Percentiles rank a stretch among this genome's conserved stretches.
Conservation (phyloP, 1,139 yeast genomes). For the Spencermartinsiella ligniputridi region DNA sequence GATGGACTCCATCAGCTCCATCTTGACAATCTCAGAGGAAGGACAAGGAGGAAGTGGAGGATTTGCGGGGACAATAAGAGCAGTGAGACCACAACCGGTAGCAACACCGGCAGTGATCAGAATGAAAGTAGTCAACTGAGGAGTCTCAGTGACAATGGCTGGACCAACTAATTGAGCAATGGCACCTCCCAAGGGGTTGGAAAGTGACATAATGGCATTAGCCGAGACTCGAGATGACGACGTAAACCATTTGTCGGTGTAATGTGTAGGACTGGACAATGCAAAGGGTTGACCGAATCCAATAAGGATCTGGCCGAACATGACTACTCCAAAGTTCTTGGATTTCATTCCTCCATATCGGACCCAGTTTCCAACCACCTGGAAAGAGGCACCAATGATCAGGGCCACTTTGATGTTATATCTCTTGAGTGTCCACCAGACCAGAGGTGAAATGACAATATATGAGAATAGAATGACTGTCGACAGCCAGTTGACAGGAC, state of each 20-base stretch:
- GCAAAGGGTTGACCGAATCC: constrained; percentile 38
- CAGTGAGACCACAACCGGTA: constrained; percentile 23
- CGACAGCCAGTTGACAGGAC: constrained; percentile 37
- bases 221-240: constrained; percentile 34
- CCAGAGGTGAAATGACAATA: constrained; percentile 29
- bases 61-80: constrained; percentile 24
- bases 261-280: constrained; percentile 32
- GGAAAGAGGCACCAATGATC: constrained; percentile 24
- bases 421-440: constrained; percentile 23
- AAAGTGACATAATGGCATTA: constrained; percentile 35
- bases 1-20: constrained; percentile 25
- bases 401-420: constrained; percentile 26
- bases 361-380: constrained; percentile 32
- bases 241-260: constrained; percentile 36
- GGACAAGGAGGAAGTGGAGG: constrained; percentile 35
- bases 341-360: constrained; percentile 31
- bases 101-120: constrained; percentile 30
- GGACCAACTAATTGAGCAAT: constrained; percentile 36
- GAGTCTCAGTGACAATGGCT: constrained; percentile 27
- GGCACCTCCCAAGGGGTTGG: constrained; percentile 39
- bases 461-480: constrained; percentile 33
- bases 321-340: constrained; percentile 27
- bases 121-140: constrained; percentile 27
- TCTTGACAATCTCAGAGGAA: constrained; percentile 29
- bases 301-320: constrained; percentile 35